Conservation (phyloP, 2,329 filamentous ascomycete species). For the Xylariomycetidae sp. region DNA sequence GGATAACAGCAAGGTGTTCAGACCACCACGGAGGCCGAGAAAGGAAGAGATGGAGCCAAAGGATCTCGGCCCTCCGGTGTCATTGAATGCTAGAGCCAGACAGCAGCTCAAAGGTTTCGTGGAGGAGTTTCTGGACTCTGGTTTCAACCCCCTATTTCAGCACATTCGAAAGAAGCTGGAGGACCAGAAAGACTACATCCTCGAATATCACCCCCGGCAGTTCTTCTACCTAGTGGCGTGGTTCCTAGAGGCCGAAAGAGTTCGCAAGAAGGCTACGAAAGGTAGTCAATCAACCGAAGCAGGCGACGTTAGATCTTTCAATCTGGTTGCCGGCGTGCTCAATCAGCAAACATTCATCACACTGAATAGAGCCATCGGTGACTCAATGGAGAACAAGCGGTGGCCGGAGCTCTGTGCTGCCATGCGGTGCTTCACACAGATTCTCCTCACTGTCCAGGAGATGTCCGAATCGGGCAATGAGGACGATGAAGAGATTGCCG, state of each 20-base stretch:
- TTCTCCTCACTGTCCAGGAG: constrained; percentile 85
- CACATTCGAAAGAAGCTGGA: constrained; percentile 87
- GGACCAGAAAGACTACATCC: constrained; percentile 76
- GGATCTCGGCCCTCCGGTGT: constrained; percentile 71
- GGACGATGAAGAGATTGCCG: constrained; percentile 95
- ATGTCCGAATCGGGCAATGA: constrained; percentile 82
- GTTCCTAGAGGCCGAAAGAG: constrained; percentile 85
- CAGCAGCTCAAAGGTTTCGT: constrained; percentile 76
- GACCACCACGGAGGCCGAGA: constrained; percentile 64
- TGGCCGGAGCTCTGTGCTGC: constrained; percentile 84
- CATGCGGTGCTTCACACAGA: constrained; percentile 93
- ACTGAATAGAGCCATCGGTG: constrained; percentile 77
- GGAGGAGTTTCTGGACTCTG: constrained; percentile 88
- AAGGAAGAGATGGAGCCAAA: constrained; percentile 61
- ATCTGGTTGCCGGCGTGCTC: constrained; percentile 80
- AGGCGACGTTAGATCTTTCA: constrained; percentile 69
- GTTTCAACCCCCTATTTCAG: constrained; percentile 87
- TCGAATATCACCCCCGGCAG: constrained; percentile 72
- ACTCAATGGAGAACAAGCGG: constrained; percentile 72
- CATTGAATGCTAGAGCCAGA: constrained; percentile 69
- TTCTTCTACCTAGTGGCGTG: constrained; percentile 91
- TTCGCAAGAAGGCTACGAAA: constrained; percentile 56
- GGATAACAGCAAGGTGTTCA: constrained; percentile 86
- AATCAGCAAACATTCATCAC: constrained; percentile 95
- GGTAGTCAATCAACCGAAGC: constrained; percentile 35